Conservation (phyloP, 768 basidiomycete genomes). For the Tremella yokohamensis region DNA sequence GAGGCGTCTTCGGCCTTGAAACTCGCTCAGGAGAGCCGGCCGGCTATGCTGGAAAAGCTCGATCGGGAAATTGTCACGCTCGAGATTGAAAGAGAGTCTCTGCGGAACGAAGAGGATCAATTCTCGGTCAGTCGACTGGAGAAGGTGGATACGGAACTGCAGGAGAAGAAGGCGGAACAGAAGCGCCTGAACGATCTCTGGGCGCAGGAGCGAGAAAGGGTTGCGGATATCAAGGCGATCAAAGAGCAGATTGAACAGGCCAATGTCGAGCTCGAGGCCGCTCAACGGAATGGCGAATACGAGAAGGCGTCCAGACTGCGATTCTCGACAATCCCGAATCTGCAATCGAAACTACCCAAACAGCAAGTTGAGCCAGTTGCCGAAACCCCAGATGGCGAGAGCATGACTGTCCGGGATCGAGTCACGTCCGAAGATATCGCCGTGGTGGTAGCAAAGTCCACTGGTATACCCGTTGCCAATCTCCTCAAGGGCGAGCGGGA, state of each 20-base stretch:
- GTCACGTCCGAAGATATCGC: constrained; percentile 88
- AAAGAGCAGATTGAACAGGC: constrained; percentile 67
- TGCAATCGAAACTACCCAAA: constrained; percentile 67
- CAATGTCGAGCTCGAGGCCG: constrained; percentile 79
- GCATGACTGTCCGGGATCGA: constrained; percentile 72
- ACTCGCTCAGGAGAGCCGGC: constrained; percentile 75
- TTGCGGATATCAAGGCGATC: constrained; percentile 48
- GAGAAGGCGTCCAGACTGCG: constrained; percentile 79
- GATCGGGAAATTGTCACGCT: constrained; percentile 80
- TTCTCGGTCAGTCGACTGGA: constrained; percentile 71
- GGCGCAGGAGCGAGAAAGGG: constrained; percentile 56
- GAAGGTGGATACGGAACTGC: constrained; percentile 65
- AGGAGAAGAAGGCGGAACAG: constrained; percentile 63
- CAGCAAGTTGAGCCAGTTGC: constrained; percentile 54
- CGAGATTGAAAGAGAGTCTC: constrained; percentile 81
- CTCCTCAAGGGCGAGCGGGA: constrained; percentile 84
- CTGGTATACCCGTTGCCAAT: constrained; percentile 86
- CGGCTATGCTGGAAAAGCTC: constrained; percentile 74
- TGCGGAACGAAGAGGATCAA: constrained; percentile 81
- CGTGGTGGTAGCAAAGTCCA: constrained; percentile 78
- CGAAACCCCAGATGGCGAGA: constrained; percentile 56
- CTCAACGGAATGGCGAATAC: constrained; percentile 81
- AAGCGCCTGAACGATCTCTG: constrained; percentile 63
- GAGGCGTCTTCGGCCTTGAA: constrained; percentile 84
- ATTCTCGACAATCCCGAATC: constrained; percentile 77